Base-by-base conservation (phyloP, 257 asterid species). In the Penstemon newberryi region DNA sequence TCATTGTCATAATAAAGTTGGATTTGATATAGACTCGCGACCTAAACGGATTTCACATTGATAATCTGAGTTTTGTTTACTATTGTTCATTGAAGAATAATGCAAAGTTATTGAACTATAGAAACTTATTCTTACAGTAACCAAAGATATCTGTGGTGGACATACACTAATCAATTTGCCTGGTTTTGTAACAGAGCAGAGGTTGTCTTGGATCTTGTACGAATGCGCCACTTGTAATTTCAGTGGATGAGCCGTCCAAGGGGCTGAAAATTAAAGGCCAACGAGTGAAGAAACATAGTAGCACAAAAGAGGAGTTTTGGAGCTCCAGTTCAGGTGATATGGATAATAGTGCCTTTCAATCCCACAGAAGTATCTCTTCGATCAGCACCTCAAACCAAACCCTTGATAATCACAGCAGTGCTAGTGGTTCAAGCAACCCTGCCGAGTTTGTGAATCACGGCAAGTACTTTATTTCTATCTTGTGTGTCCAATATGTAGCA, bases 121-220 rank as follows among this genome's bases (percentile, higher is more conserved):
- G 33, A 25, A 25, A 25, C 33, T 25, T 25, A 25, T 25, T 25
- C 33, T 25, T 25, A 25, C 33, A 25, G 33, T 25, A 25, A 25
- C 33, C 33, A 2, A 25, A 25, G 33, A 25, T 25, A 25, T 25
- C 33, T 25, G 33, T 25, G 33, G 33, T 25, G 33, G 33, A 25
- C 78, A 68, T 81, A 69, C 84, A 53, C 92, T 85, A 87, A 88
- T 85, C 88, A 70, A 25, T 81, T 56, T 77, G 65, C 76, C 55
- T 80, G 89, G 95, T 84, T 86, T 88, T 84, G 97, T 70, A 85
- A 90, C 99, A 90, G 97, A 87, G 84, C 97, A 93, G 97, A 90
- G 87, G 97, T 87, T 90, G 89, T 84, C 82, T 93, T 80, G 96
- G 96, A 84, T 90, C 97, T 70, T 87, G 96, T 88, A 75, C 80